Evolutionary conservation across 1,284 basidiomycete species (phyloP).

Genomic region (Sporisorium reilianum): DNA sequence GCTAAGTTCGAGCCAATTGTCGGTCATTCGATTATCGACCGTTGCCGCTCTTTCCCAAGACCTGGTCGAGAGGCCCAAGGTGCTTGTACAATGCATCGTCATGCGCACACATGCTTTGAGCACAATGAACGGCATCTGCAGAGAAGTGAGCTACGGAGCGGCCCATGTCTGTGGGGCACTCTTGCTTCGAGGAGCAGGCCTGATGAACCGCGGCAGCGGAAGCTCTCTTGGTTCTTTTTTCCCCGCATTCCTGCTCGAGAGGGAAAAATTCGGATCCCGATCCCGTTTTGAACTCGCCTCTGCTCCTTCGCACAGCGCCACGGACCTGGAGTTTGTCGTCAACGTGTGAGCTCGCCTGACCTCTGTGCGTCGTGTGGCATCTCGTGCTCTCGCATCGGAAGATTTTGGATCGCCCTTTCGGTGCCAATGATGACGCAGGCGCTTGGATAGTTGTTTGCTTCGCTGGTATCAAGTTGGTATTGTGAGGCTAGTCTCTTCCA

Average conservation of each 20-base stretch:
- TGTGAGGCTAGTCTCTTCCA: conserved; percentile 35
- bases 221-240: conserved; percentile 12
- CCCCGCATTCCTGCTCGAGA: conserved; percentile 22
- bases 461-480: conserved; percentile 11
- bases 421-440: not conserved
- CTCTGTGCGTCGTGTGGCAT: not conserved
- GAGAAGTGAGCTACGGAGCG: not conserved
- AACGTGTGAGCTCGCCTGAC: too few relatives aligned
- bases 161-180: not conserved
- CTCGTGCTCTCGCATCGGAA: not conserved
- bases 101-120: too few relatives aligned
- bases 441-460: not conserved
- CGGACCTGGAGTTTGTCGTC: not conserved
- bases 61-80: too few relatives aligned
- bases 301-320: too few relatives aligned
- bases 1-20: too few relatives aligned
- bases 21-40: conserved; percentile 1
- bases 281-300: too few relatives aligned
- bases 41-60: too few relatives aligned
- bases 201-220: conserved; percentile 18
- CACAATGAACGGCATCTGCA: not conserved
- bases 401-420: not conserved
- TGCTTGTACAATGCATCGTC: too few relatives aligned
- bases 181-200: not conserved
- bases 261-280: not conserved